Evolutionary conservation across 164 flowering plant genomes (phyloP).

Genomic region (Tetracentron sinense): DNA sequence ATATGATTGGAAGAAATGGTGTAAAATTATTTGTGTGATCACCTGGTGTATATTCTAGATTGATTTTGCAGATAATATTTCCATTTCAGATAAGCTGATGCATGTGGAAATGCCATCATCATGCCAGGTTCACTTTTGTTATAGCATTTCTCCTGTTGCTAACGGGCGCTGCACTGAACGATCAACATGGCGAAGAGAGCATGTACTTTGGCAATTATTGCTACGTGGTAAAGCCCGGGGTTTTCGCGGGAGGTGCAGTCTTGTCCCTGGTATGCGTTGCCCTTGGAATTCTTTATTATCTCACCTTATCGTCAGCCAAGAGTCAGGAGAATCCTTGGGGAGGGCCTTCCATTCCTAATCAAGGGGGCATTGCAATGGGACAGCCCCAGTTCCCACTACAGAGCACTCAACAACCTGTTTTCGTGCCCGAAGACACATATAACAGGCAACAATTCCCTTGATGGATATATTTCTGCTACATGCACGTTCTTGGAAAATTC

Average conservation of each 20-base stretch:
- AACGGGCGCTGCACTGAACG: slow-evolving; percentile 86
- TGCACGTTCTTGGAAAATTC: no score
- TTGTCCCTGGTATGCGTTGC: slow-evolving; percentile 58
- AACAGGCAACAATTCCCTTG: slow-evolving; percentile 59
- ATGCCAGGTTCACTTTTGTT: slow-evolving; percentile 82
- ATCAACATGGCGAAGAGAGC: slow-evolving; percentile 57
- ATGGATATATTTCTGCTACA: slow-evolving; percentile 6
- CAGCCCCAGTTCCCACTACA: slow-evolving; percentile 62
- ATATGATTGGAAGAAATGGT: neutral
- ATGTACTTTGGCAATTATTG: slow-evolving; percentile 64
- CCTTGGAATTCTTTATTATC: slow-evolving; percentile 66
- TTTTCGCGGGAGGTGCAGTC: slow-evolving; percentile 80
- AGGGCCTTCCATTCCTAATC: slow-evolving; percentile 21
- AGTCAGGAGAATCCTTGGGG: slow-evolving; percentile 23
- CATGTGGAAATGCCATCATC: neutral
- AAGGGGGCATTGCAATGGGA: slow-evolving; percentile 73
- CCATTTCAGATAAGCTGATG: neutral
- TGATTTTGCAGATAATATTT: neutral
- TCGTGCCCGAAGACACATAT: slow-evolving; percentile 83
- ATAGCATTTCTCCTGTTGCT: slow-evolving; percentile 80
- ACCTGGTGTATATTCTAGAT: neutral
- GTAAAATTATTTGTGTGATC: neutral
- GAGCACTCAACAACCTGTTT: slow-evolving; percentile 52
- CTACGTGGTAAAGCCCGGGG: slow-evolving; percentile 90
- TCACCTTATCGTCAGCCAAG: slow-evolving; percentile 39